Percentiles rank a stretch among this genome's conserved stretches.
phyloP scores from a whole-genome alignment of 1,284 basidiomycete genomes.

The Sutorius eximius region DNA sequence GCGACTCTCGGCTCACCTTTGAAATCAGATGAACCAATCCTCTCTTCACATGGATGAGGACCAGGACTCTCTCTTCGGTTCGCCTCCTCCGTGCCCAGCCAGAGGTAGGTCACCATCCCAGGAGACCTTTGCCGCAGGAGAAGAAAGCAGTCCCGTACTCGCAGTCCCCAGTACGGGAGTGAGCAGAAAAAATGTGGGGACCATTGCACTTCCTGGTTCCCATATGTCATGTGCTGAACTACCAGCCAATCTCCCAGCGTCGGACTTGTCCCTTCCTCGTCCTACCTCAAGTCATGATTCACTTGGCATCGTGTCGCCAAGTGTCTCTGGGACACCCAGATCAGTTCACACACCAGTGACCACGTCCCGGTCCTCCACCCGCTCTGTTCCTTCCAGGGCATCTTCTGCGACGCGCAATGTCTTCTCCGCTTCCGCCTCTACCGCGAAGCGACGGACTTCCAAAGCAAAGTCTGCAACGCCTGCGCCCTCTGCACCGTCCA shows the following conservation, averaged over 20 bases:
- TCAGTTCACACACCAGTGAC: constrained; percentile 2
- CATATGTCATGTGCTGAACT: constrained; percentile 77
- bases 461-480: constrained; percentile 36
- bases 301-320: not conserved
- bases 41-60: constrained; percentile 39
- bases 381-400: constrained; percentile 9
- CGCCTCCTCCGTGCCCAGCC: constrained; percentile 67
- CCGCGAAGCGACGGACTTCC: constrained; percentile 20
- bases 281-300: constrained; percentile 12
- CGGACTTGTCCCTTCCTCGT: constrained; percentile 31
- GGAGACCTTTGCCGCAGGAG: constrained; percentile 48
- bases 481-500: constrained; percentile 42
- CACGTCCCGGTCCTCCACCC: constrained; percentile 16
- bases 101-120: constrained; percentile 72
- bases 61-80: constrained; percentile 76
- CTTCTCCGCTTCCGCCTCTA: constrained; percentile 3
- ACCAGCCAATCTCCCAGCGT: constrained; percentile 70
- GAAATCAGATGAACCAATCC: constrained; percentile 24
- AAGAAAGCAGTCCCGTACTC: constrained; percentile 1
- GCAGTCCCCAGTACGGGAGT: constrained; percentile 27
- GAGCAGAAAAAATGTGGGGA: constrained; percentile 81
- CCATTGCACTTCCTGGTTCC: constrained; percentile 94
- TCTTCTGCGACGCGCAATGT: constrained; percentile 14
- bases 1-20: constrained; percentile 18
- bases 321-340: not conserved